Evolutionary conservation across 2,329 filamentous ascomycete species (phyloP), one percentile per base, ranked within the genome.

Genomic region (Cytospora piceae): DNA sequence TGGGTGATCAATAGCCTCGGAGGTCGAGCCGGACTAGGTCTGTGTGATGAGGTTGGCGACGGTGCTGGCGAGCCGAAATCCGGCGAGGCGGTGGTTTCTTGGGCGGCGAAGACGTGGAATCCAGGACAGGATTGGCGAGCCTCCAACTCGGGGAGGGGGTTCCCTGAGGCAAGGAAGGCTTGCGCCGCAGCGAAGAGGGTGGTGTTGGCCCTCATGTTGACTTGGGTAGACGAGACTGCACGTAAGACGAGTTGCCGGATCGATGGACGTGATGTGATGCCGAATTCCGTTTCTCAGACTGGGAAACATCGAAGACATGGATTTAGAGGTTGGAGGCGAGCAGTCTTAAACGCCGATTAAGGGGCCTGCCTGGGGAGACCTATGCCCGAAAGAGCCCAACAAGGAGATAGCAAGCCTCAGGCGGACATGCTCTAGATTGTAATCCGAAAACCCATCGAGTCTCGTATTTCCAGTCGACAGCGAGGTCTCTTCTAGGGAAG

Each of bases 101-200:
- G 79, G 6, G 82, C 82, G 24, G 82, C 82, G 64, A 84, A 84
- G 64, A 84, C 73, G 68, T 83, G 81, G 57, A 84, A 74, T 17
- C 72, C 68, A 2, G 82, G 81, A 69, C 82, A 85, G 61, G 70
- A 72, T 65, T 75, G 72, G 31, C 75, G 74, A 63, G 71, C 71
- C 51, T 71, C 72, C 46, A 75, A 58, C 54, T 64, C 68, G 32
- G 57, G 53, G n/a, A 70, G 42, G 7, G 69, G 69, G n/a, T 54
- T 66, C 20, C 64, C 68, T 29, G 52, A 58, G 66, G 63, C 65
- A 22, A 70, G 46, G 34, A 68, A 53, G 32, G 69, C 67, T 55
- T 68, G 66, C 29, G 69, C 27, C 24, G 64, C 61, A 34, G 68
- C 62, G 42, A 70, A 27, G 31, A 56, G 29, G 31, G 63, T 27